These are phyloP conservation scores for Clarkia xantiana DNA, from an alignment of 345 rosid species.

Conservation along the genomic window DNA sequence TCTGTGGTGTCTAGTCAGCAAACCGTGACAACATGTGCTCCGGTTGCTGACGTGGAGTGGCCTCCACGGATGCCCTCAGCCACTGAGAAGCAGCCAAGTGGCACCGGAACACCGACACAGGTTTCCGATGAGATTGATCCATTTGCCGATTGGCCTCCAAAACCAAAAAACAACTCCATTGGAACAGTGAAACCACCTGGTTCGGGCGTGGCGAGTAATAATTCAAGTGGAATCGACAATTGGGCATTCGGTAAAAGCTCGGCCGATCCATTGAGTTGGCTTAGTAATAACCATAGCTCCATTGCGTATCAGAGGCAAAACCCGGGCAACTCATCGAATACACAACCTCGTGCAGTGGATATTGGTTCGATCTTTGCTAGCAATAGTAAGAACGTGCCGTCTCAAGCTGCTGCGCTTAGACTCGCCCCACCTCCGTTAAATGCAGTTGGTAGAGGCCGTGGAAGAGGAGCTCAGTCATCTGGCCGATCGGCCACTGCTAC, in stretches of 20 bases:
- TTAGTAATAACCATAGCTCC: constrained; percentile 25
- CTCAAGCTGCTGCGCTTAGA: constrained; percentile 38
- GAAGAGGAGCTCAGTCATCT: constrained; percentile 37
- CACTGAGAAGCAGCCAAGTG: constrained; percentile 22
- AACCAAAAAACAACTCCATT: constrained; percentile 23
- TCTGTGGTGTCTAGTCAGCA: constrained; percentile 28
- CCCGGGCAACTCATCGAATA: constrained; percentile 24
- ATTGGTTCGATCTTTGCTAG: constrained; percentile 59
- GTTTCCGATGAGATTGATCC: constrained; percentile 69
- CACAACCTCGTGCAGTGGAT: constrained; percentile 32
- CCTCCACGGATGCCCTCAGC: constrained; percentile 50
- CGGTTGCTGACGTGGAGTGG: constrained; percentile 83
- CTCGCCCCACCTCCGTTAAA: constrained; percentile 83
- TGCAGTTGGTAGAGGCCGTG: constrained; percentile 69
- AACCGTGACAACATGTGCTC: constrained; percentile 40
- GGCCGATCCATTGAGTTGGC: constrained; percentile 20
- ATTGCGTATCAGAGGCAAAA: constrained; percentile 40
- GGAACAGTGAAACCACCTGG: constrained; percentile 9
- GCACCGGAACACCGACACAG: constrained; percentile 19
- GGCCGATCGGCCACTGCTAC: constrained; percentile 24
- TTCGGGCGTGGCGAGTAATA: constrained; percentile 15
- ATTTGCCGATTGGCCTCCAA: constrained; percentile 87
- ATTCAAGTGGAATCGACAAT: constrained; percentile 12
- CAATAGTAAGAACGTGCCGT: constrained; percentile 25
- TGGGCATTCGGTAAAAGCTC: constrained; percentile 44